Conservation (phyloP, 441 rosid species). For the Croton setiger region DNA sequence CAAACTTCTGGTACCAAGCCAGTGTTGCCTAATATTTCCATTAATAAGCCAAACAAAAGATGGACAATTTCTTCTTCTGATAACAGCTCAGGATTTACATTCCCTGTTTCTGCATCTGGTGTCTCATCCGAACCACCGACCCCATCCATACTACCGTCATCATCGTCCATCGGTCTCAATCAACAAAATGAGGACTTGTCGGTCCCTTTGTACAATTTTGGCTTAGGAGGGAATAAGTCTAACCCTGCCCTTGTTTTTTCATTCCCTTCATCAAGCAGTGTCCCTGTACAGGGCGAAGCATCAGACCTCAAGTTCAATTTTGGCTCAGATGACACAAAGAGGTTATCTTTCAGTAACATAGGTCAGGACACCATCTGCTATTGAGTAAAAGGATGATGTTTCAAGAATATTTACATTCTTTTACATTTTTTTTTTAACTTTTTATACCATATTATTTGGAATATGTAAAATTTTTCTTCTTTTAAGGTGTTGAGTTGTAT, state of each 20-base stretch:
- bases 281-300: constrained; percentile 28
- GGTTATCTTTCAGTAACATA: constrained; percentile 59
- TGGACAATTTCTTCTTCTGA: constrained; percentile 55
- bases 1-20: constrained; percentile 51
- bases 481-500: not conserved
- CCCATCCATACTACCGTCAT: constrained; percentile 61
- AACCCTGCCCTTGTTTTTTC: constrained; percentile 50
- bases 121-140: constrained; percentile 72
- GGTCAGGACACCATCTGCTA: constrained; percentile 55
- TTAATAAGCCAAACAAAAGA: constrained; percentile 47
- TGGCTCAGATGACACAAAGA: constrained; percentile 48
- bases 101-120: constrained; percentile 61
- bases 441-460: not conserved
- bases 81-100: constrained; percentile 52
- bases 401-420: not conserved
- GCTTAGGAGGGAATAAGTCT: constrained; percentile 34
- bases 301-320: constrained; percentile 58
- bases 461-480: not conserved
- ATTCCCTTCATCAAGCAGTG: constrained; percentile 64
- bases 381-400: constrained; percentile 17
- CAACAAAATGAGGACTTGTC: constrained; percentile 39
- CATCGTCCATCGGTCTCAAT: constrained; percentile 28
- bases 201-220: constrained; percentile 56
- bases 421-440: not conserved
- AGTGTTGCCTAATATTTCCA: constrained; percentile 50